phyloP scores from a whole-genome alignment of 1,284 basidiomycete species.

The Trichosporon ovoides region DNA sequence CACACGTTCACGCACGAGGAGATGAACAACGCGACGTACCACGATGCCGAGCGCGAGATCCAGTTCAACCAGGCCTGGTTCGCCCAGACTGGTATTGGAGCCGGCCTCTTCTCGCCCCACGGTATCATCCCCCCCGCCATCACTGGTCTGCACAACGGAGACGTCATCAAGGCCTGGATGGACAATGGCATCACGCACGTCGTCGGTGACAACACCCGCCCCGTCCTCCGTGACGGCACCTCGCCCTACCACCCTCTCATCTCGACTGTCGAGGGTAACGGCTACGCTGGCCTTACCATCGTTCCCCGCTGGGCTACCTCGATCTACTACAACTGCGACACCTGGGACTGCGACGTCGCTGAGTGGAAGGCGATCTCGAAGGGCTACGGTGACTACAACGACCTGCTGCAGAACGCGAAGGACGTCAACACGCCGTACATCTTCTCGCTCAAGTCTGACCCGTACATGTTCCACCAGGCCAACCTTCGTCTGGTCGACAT shows the following conservation, averaged over 20 bases:
- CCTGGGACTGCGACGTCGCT: slow-evolving; percentile 9
- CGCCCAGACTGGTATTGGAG: slow-evolving; percentile 5
- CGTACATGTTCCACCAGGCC: slow-evolving; percentile 19
- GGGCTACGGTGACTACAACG: slow-evolving; percentile 7
- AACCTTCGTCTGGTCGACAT: slow-evolving; percentile 12
- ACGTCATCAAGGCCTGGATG: slow-evolving; percentile 12
- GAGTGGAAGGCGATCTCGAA: slow-evolving; percentile 10
- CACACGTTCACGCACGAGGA: slow-evolving; percentile 13
- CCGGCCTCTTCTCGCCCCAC: slow-evolving; percentile 2
- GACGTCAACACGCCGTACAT: slow-evolving; percentile 7
- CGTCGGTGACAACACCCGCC: slow-evolving; percentile 15
- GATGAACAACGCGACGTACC: slow-evolving; percentile 11
- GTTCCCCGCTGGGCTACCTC: slow-evolving; percentile 10
- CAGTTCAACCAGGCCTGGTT: slow-evolving; percentile 18
- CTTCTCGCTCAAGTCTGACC: slow-evolving; percentile 8
- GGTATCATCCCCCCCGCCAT: slow-evolving; percentile 12
- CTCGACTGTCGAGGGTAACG: slow-evolving; percentile 3
- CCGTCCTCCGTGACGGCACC: slow-evolving; percentile 1
- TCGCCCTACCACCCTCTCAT: slow-evolving; percentile 7
- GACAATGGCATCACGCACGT: slow-evolving; percentile 12
- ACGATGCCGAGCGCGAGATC: slow-evolving; percentile 9
- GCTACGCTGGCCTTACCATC: slow-evolving; percentile 9
- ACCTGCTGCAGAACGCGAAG: slow-evolving; percentile 10
- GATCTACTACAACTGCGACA: slow-evolving; percentile 16
- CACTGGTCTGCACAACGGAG: slow-evolving; percentile 16